A percentile compares a stretch with the other conserved stretches of the same genome.
Conservation (phyloP, 345 rosid species). For the Hibiscus mutabilis region DNA sequence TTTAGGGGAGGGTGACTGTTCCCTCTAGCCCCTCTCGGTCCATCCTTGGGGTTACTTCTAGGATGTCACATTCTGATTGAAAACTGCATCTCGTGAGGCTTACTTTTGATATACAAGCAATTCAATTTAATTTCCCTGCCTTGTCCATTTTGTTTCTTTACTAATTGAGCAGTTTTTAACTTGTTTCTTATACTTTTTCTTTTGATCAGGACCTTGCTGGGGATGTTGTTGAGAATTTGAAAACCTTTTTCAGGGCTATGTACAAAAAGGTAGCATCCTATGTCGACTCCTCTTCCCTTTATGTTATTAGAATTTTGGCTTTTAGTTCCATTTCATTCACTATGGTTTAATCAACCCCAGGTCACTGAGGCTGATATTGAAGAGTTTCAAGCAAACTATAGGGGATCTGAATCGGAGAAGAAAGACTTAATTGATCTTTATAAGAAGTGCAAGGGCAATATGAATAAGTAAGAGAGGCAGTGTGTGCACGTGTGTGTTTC, state of each 20-base stretch:
- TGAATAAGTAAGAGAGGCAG: slow-evolving; percentile 50
- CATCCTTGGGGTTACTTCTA: too few relatives aligned
- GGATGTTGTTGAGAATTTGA: slow-evolving; percentile 65
- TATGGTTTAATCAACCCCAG: slow-evolving; percentile 21
- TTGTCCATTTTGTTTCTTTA: not conserved
- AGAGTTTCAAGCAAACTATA: slow-evolving; percentile 75
- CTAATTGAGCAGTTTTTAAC: not conserved
- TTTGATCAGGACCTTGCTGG: slow-evolving; percentile 68
- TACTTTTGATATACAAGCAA: not conserved
- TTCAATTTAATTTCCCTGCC: not conserved
- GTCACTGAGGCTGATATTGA: slow-evolving; percentile 81
- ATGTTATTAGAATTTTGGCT: not conserved
- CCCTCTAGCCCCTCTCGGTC: too few relatives aligned
- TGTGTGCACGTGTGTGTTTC: not conserved
- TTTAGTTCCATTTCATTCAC: not conserved
- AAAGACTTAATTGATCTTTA: slow-evolving; percentile 72
- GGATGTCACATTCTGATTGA: not conserved
- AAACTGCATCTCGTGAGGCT: not conserved
- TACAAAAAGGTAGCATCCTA: slow-evolving; percentile 53
- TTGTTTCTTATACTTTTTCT: slow-evolving; percentile 7
- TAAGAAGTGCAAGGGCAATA: slow-evolving; percentile 56
- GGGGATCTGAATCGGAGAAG: slow-evolving; percentile 91
- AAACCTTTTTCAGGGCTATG: slow-evolving; percentile 51
- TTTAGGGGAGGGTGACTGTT: too few relatives aligned
- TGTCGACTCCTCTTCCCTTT: not conserved